Percentiles rank a stretch among this genome's conserved stretches.
Conservation (phyloP, 1,284 basidiomycete species). For the Leccinum angustisporum region DNA sequence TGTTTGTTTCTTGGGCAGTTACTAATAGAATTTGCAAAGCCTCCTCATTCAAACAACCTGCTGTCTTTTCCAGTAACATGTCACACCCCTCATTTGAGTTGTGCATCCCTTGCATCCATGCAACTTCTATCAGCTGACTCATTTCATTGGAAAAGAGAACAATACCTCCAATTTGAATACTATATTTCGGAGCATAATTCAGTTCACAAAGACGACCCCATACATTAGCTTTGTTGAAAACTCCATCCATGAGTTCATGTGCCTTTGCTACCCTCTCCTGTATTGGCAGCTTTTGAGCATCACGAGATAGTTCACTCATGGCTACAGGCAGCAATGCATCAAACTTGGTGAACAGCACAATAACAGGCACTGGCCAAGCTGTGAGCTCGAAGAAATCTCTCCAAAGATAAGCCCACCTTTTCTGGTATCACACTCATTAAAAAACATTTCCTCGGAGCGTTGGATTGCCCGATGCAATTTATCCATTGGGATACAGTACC, state of each 20-base stretch:
- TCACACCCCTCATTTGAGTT: not conserved
- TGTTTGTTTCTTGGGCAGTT: no score
- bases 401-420: not conserved
- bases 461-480: not conserved
- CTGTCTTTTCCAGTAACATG: no score
- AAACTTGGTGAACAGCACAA: not conserved
- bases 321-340: not conserved
- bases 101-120: not conserved
- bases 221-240: no score
- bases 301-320: not conserved
- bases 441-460: not conserved
- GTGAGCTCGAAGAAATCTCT: not conserved
- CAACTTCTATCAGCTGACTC: not conserved
- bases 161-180: no score
- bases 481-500: not conserved
- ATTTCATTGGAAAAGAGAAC: no score
- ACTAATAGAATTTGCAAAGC: no score
- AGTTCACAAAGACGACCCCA: no score
- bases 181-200: no score
- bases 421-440: not conserved
- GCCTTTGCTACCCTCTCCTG: no score
- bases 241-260: no score
- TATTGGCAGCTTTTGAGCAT: no score
- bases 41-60: no score
- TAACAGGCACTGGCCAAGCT: not conserved